These are phyloP conservation scores for Actinomucor elegans DNA, from an alignment of 371 early-diverging fungal species.

Conservation along the genomic window DNA sequence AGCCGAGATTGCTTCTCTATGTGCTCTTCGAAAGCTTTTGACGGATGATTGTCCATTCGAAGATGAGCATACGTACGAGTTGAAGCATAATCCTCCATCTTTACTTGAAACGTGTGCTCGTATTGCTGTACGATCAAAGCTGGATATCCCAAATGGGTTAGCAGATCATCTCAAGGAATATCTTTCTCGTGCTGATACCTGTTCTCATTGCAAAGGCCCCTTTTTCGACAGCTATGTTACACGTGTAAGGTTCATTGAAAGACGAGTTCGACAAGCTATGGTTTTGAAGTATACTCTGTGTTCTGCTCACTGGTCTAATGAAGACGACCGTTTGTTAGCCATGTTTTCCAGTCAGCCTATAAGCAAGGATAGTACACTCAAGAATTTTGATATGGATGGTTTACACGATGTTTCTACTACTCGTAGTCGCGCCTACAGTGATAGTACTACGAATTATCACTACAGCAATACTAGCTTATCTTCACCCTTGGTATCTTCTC, in stretches of 20 bases:
- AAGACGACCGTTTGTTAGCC: slow-evolving; percentile 20
- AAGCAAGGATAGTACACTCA: not conserved
- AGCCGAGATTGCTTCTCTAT: slow-evolving; percentile 39
- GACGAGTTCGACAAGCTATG: slow-evolving; percentile 40
- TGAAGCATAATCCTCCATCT: slow-evolving; percentile 38
- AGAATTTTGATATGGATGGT: slow-evolving; percentile 19
- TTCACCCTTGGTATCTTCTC: slow-evolving; percentile 7
- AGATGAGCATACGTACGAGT: slow-evolving; percentile 24
- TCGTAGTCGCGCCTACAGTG: slow-evolving; percentile 24
- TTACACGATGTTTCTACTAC: slow-evolving; percentile 2
- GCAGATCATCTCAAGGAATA: slow-evolving; percentile 60
- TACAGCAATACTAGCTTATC: not conserved
- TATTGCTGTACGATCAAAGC: slow-evolving; percentile 63
- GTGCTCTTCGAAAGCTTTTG: slow-evolving; percentile 50
- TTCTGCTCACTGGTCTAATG: slow-evolving; percentile 31
- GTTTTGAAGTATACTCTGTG: slow-evolving; percentile 30
- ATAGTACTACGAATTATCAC: not conserved
- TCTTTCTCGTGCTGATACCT: slow-evolving; percentile 59
- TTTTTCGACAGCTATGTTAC: slow-evolving; percentile 66
- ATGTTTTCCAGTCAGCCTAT: slow-evolving; percentile 20
- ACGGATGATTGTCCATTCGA: slow-evolving; percentile 51
- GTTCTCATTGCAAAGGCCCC: slow-evolving; percentile 84
- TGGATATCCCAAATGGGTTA: slow-evolving; percentile 52
- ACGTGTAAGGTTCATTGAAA: slow-evolving; percentile 62
- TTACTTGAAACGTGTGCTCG: slow-evolving; percentile 76